Base-by-base conservation (phyloP, 495 filamentous ascomycete species). In the Friedmanniomyces simplex region DNA sequence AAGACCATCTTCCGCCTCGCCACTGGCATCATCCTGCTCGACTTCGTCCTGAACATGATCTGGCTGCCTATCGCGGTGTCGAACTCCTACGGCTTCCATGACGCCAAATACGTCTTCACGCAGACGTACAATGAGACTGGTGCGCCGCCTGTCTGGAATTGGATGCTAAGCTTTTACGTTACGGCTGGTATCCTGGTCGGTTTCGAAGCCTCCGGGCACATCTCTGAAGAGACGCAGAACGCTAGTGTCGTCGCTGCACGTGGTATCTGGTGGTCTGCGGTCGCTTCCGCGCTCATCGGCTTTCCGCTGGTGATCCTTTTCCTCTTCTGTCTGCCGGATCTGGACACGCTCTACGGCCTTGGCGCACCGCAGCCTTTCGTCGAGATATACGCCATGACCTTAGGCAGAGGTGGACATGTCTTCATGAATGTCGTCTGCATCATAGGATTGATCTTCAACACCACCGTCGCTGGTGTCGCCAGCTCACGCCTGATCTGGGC, bases 171-270 rank as follows among this genome's bases (percentile, higher is more conserved):
- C 22, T 81, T 77, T 64, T 72, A 79, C 46, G 78, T 77, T 18
- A 81, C 78, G 11, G 78, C 78, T n/a, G 78, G 78, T 55, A 77
- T 81, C 52, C 61, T 81, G 58, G 79, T 81, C 47, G 78, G 78
- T 42, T 81, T 79, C 50, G 78, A 81, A 63, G 78, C 78, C 10
- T 74, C 74, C 14, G 77, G 77, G 18, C 77, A 80, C 59, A 74
- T 80, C 53, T 75, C 76, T 0, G 78, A 81, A 59, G 78, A 81
- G 61, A 81, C 78, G 5, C 77, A 79, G 68, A 74, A 80, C 60
- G 78, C 78, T 7, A 76, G 72, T 18, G 34, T 79, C 7, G 76
- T 72, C 47, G 77, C 77, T 18, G 78, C 78, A 0, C 72, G 75
- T 34, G 78, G 76, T 50, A 81, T 81, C 60, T 80, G 78, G 60